phyloP scores from a whole-genome alignment of 2,329 filamentous ascomycete genomes.

The Domatiomyces catenatus region DNA sequence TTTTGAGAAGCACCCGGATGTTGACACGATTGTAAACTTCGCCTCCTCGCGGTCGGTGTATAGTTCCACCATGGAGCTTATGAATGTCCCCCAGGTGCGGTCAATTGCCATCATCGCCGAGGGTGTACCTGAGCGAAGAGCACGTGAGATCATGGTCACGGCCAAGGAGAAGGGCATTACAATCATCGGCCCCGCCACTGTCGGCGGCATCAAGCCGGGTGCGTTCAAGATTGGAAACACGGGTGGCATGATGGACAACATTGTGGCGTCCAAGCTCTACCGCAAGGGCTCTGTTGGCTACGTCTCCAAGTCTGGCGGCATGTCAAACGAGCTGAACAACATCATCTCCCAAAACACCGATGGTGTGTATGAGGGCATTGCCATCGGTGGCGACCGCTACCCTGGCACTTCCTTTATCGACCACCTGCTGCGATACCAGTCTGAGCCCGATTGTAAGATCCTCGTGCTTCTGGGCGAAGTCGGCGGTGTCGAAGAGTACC shows the following conservation, averaged over 20 bases:
- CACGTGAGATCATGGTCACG: constrained; percentile 91
- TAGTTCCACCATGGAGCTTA: constrained; percentile 95
- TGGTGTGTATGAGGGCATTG: constrained; percentile 97
- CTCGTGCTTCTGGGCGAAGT: constrained; percentile 92
- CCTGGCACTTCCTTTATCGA: constrained; percentile 99
- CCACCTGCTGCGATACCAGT: constrained; percentile 90
- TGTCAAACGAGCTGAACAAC: constrained; percentile 99
- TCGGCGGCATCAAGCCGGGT: constrained; percentile 98
- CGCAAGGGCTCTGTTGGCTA: constrained; percentile 97
- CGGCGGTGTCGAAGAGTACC: constrained; percentile 98
- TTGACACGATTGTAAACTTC: constrained; percentile 98
- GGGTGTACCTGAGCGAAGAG: constrained; percentile 95
- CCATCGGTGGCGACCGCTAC: constrained; percentile 98
- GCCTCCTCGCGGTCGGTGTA: constrained; percentile 97
- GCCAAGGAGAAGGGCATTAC: constrained; percentile 97
- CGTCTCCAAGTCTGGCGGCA: constrained; percentile 98
- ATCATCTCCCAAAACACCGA: constrained; percentile 93
- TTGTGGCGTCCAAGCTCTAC: constrained; percentile 98
- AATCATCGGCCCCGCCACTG: constrained; percentile 95
- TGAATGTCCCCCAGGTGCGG: constrained; percentile 93
- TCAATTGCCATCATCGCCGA: constrained; percentile 99
- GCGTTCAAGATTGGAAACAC: constrained; percentile 99
- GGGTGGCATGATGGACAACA: constrained; percentile 99
- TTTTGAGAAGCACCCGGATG: constrained; percentile 88
- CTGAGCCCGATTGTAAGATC: constrained; percentile 95